These are phyloP conservation scores for Chaetomium sp. DNA, from an alignment of 2,329 filamentous ascomycete species.

Conservation along the genomic window DNA sequence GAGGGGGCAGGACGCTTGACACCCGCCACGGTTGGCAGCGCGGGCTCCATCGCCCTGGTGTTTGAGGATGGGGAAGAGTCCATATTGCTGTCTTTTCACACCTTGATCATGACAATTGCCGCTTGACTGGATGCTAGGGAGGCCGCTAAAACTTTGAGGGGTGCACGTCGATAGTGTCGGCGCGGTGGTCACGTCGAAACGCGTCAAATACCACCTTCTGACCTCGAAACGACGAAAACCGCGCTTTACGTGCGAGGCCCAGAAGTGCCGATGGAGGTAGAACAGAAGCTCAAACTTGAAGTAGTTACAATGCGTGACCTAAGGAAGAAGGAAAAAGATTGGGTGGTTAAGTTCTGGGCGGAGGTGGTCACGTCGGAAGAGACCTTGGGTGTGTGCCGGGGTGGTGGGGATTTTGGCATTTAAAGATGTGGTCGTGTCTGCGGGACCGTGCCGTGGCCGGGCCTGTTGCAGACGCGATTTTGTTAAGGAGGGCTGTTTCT, in stretches of 20 bases:
- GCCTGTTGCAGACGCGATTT: constrained; percentile 23
- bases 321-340: constrained; percentile 12
- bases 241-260: constrained; percentile 16
- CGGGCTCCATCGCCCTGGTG: constrained; percentile 30
- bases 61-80: constrained; percentile 33
- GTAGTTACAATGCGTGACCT: constrained; percentile 2
- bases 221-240: constrained; percentile 1
- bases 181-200: constrained; percentile 16
- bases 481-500: constrained; percentile 13
- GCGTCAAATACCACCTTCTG: constrained; percentile 15
- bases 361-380: constrained; percentile 24
- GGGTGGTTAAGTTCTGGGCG: constrained; percentile 5
- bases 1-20: constrained; percentile 59
- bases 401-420: constrained; percentile 25
- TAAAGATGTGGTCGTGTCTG: constrained; percentile 24
- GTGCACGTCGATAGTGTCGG: background rate
- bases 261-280: constrained; percentile 1
- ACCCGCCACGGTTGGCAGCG: constrained; percentile 35
- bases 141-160: constrained; percentile 7
- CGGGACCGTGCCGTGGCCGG: constrained; percentile 19
- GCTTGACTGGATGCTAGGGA: background rate
- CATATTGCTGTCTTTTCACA: constrained; percentile 29
- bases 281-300: background rate
- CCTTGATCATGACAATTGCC: constrained; percentile 17
- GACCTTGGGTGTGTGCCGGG: constrained; percentile 18